Evolutionary conservation across 2,329 filamentous ascomycete species (phyloP).

Genomic region (Colletotrichum truncatum): DNA sequence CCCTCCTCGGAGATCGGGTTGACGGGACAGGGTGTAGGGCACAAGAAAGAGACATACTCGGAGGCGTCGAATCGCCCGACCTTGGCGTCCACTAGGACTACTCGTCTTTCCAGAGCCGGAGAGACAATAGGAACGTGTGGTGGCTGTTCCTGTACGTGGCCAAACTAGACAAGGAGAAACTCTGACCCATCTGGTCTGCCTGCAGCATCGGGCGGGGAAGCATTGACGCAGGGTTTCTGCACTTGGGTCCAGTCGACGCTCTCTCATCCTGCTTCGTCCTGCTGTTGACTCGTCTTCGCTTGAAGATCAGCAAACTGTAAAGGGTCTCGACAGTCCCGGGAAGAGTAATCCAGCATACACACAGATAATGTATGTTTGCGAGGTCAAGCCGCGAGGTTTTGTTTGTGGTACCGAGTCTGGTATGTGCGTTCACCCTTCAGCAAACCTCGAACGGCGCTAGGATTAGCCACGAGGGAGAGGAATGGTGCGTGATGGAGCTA

Average conservation of each 20-base stretch:
- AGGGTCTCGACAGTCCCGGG: neutral
- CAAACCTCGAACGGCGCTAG: neutral
- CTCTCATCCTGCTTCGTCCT: neutral
- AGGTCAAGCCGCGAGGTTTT: neutral
- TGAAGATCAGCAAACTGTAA: conserved; percentile 5
- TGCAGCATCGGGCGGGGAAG: neutral
- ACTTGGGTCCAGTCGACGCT: too few relatives aligned
- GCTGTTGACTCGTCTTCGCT: conserved; percentile 14
- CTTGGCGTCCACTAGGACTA: conserved; percentile 8
- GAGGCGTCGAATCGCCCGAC: neutral
- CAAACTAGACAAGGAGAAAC: neutral
- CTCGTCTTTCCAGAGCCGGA: conserved; percentile 6
- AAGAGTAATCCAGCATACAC: neutral
- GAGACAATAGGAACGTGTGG: neutral
- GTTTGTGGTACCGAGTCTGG: neutral
- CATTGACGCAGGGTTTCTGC: conserved; percentile 9
- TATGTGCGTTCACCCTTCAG: neutral
- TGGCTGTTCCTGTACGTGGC: neutral
- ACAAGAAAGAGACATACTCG: neutral
- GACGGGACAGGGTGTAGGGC: neutral
- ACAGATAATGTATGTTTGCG: neutral
- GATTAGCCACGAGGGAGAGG: neutral
- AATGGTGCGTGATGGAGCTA: neutral
- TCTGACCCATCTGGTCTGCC: neutral
- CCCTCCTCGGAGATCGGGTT: neutral